Evolutionary conservation across 768 basidiomycete species (phyloP), one percentile per base, ranked within the genome.

Genomic region (Termitomyces sp.): DNA sequence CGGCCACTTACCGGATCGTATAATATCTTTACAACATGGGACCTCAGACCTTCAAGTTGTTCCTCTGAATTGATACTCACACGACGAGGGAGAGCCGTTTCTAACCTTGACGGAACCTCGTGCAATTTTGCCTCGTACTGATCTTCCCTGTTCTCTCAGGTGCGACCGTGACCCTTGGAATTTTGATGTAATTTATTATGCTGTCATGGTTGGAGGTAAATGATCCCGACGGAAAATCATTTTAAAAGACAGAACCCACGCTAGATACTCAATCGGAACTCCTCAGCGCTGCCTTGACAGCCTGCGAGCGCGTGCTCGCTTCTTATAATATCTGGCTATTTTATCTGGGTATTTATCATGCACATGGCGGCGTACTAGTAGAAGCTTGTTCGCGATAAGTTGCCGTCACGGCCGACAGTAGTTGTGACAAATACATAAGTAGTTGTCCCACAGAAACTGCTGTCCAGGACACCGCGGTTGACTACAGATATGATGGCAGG

Each of bases 81-180:
- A 33, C 37, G 55, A 30, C 20, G 16, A 20, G 18, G 20, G 24
- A 39, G 43, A 16, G 16, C 9, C 34, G 9, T n/a, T 13, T 43
- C 52, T 39, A 44, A 58, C 39, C 30, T 58, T 50, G 57, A 52
- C 47, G 47, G 45, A 42, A 54, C 57, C 57, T 59, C 48, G 42
- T 48, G 20, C 53, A 53, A 52, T 30, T 32, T 27, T 20, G 47
- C 44, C 20, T 51, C 30, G 22, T 39, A 30, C 16, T n/a, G n/a
- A n/a, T 27, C 37, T 54, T 40, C 33, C 22, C n/a, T n/a, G 22
- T 42, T 33, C 32, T 53, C 55, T n/a, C 56, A 57, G 36, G 27
- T n/a, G 30, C 34, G 24, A 39, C 27, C 27, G 30, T 30, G 24
- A 39, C 27, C 34, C 55, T 50, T 40, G 46, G 51, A 57, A 52